A percentile compares a stretch with the other conserved stretches of the same genome.
Evolutionary conservation across 805 yeast genomes (phyloP).

Genomic region (Candida krabiensis): DNA sequence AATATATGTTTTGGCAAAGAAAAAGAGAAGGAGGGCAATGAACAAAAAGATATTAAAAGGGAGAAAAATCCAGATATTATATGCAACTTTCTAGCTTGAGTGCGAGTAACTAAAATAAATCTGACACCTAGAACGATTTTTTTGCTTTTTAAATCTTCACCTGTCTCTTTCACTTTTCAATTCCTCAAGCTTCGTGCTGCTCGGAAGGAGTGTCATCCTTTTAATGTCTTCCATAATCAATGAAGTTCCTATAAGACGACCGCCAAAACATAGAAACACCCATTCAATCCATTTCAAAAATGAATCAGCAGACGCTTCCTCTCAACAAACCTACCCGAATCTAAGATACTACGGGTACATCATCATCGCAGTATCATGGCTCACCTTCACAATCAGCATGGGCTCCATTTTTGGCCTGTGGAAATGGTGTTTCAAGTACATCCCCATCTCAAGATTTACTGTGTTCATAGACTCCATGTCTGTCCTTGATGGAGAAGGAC

Average conservation of each 20-base stretch:
- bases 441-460: constrained; percentile 6
- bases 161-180: too few relatives aligned
- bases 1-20: too few relatives aligned
- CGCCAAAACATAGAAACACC: constrained; percentile 23
- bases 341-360: constrained; percentile 27
- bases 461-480: constrained; percentile 5
- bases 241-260: not conserved
- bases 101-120: too few relatives aligned
- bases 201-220: too few relatives aligned
- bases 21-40: too few relatives aligned
- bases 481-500: constrained; percentile 18
- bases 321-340: constrained; percentile 2
- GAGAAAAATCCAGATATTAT: too few relatives aligned
- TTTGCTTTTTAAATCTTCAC: too few relatives aligned
- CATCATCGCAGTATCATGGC: constrained; percentile 27
- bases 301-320: constrained; percentile 4
- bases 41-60: too few relatives aligned
- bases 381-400: constrained; percentile 26
- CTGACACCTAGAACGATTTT: too few relatives aligned
- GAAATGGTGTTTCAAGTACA: constrained; percentile 28
- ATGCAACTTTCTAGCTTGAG: too few relatives aligned
- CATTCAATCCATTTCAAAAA: constrained; percentile 25
- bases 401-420: constrained; percentile 33
- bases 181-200: too few relatives aligned
- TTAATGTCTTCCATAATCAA: not conserved